Conservation (phyloP, 345 rosid genomes). For the Camelina hispida region DNA sequence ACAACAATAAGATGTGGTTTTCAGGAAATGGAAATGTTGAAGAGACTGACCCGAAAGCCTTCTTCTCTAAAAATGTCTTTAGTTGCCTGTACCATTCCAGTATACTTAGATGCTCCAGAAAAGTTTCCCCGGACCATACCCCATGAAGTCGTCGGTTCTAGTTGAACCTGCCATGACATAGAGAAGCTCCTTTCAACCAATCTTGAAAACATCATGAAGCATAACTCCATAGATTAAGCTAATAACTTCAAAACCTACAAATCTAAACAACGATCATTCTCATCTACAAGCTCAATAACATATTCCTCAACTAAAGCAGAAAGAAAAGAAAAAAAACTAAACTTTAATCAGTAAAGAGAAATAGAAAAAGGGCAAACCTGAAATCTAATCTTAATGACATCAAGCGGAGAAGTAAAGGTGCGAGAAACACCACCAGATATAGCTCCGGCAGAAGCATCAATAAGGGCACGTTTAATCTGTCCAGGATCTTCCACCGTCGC, state of each 20-base stretch:
- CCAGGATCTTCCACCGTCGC: conserved; percentile 67
- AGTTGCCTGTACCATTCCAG: conserved; percentile 87
- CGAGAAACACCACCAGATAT: conserved; percentile 83
- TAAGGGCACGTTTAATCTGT: conserved; percentile 69
- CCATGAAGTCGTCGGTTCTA: conserved; percentile 92
- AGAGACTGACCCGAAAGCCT: conserved; percentile 72
- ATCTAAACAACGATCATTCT: not conserved
- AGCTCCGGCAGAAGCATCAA: conserved; percentile 80
- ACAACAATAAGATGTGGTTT: not conserved
- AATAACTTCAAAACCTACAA: conserved; percentile 15
- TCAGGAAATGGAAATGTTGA: not conserved
- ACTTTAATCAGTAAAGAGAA: conserved; percentile 18
- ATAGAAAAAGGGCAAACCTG: conserved; percentile 55
- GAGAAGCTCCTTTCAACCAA: not conserved
- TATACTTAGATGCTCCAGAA: conserved; percentile 72
- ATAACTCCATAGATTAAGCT: not conserved
- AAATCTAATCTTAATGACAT: conserved; percentile 96
- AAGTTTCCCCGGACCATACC: conserved; percentile 57
- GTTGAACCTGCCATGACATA: conserved; percentile 70
- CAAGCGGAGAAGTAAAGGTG: conserved; percentile 93
- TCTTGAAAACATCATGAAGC: not conserved
- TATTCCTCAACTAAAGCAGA: not conserved
- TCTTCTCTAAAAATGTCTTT: conserved; percentile 93
- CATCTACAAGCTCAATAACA: not conserved
- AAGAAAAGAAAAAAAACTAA: not conserved